These are phyloP conservation scores for Plectosphaerella cucumerina DNA, from an alignment of 2,329 filamentous ascomycete genomes.

Conservation along the genomic window DNA sequence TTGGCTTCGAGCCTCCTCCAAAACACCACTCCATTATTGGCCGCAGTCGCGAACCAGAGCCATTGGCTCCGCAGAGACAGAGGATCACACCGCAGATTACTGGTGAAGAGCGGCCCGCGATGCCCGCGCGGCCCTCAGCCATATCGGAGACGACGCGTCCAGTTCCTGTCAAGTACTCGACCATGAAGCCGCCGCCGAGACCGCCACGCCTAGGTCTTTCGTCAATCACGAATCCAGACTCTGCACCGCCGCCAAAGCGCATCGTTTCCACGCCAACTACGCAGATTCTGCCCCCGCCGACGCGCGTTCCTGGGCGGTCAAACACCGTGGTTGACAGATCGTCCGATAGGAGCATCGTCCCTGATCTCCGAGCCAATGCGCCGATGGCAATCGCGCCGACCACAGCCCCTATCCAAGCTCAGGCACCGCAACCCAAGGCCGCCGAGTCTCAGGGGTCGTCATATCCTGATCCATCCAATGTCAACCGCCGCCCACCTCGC, in stretches of 20 bases:
- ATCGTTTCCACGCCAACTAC: conserved; percentile 13
- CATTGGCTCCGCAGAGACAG: conserved; percentile 3
- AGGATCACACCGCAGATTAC: conserved; percentile 33
- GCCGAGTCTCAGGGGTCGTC: conserved; percentile 45
- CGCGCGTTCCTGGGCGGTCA: conserved; percentile 22
- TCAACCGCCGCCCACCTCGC: conserved; percentile 78
- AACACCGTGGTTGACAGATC: conserved; percentile 38
- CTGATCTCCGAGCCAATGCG: conserved; percentile 29
- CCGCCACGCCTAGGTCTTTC: conserved; percentile 31
- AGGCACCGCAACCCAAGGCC: background rate
- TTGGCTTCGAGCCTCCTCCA: conserved; percentile 47
- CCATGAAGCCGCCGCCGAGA: conserved; percentile 37
- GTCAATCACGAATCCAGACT: conserved; percentile 16
- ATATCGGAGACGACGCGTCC: conserved; percentile 25
- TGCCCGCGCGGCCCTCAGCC: conserved; percentile 44
- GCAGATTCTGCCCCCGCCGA: conserved; percentile 12
- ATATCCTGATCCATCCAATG: conserved; percentile 79
- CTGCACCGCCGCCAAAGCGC: conserved; percentile 19
- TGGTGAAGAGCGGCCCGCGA: conserved; percentile 39
- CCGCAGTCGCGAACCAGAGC: background rate
- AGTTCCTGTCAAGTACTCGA: conserved; percentile 18
- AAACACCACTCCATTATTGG: conserved; percentile 37
- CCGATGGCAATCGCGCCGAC: conserved; percentile 13
- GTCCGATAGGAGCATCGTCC: conserved; percentile 28
- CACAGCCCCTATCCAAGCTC: background rate